Evolutionary conservation across 2,329 filamentous ascomycete genomes (phyloP).

Genomic region (Dryadomyces quercus-mongolicae): DNA sequence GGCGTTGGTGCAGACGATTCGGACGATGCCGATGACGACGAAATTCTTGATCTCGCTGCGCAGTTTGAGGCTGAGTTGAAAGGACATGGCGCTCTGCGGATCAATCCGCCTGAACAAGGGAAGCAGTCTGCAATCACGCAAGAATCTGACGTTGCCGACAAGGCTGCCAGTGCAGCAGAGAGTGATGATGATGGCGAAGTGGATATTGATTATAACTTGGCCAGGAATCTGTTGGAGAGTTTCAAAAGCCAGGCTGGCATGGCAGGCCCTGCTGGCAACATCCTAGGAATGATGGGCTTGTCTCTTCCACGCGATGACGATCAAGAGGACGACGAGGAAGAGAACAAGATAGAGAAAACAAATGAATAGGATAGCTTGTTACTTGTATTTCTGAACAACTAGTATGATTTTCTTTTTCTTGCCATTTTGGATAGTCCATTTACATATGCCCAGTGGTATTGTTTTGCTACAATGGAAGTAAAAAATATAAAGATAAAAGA

Average conservation of each 20-base stretch:
- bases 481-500: too few relatives aligned
- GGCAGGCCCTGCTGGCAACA: conserved; percentile 75
- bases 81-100: conserved; percentile 51
- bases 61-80: conserved; percentile 65
- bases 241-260: conserved; percentile 83
- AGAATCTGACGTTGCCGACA: too few relatives aligned
- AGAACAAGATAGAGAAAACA: not conserved
- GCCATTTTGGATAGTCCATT: too few relatives aligned
- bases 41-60: conserved; percentile 51
- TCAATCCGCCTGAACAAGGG: conserved; percentile 26
- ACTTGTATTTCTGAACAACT: too few relatives aligned
- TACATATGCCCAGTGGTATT: too few relatives aligned
- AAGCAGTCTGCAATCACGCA: conserved; percentile 18
- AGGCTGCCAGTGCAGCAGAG: conserved; percentile 23
- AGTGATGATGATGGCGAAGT: conserved; percentile 49
- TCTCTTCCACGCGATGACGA: conserved; percentile 53
- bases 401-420: too few relatives aligned
- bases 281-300: conserved; percentile 78
- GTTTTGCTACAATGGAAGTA: too few relatives aligned
- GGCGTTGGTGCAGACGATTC: not conserved
- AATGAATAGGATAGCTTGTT: not conserved
- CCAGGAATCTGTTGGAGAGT: conserved; percentile 81
- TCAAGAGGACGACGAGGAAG: conserved; percentile 41
- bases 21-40: conserved; percentile 17
- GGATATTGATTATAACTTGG: conserved; percentile 74